Conservation (phyloP, 768 basidiomycete species). For the Amanita exitialis region DNA sequence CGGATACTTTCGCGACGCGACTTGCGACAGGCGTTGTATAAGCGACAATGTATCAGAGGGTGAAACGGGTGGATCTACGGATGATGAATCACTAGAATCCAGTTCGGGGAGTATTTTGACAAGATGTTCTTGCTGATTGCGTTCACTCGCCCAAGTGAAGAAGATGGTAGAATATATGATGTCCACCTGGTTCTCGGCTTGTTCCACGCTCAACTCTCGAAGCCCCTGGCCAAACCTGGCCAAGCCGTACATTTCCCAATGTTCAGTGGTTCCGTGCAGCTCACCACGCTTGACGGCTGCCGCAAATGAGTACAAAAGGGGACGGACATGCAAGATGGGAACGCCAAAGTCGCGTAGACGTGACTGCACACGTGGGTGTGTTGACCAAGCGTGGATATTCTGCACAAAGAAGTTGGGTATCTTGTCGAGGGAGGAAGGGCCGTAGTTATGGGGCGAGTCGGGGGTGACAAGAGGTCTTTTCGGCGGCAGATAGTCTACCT, state of each 20-base stretch:
- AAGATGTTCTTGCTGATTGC: conserved; percentile 16
- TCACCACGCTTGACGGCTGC: conserved; percentile 25
- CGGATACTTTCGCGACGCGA: conserved; percentile 30
- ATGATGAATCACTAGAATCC: conserved; percentile 25
- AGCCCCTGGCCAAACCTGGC: conserved; percentile 30
- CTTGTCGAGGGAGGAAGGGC: conserved; percentile 10
- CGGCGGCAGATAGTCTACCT: background rate
- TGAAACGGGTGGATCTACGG: conserved; percentile 28
- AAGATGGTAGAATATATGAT: conserved; percentile 42
- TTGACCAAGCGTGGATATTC: conserved; percentile 30
- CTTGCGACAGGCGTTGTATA: conserved; percentile 13
- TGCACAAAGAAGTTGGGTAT: conserved; percentile 23
- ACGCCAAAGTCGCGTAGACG: conserved; percentile 45
- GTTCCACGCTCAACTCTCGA: conserved; percentile 5
- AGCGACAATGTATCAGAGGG: conserved; percentile 13
- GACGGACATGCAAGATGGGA: conserved; percentile 22
- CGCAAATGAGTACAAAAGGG: conserved; percentile 34
- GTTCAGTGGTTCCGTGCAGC: conserved; percentile 16
- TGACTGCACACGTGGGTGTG: conserved; percentile 15
- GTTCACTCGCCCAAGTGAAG: conserved; percentile 43
- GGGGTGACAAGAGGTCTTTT: background rate
- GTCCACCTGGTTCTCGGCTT: conserved; percentile 22
- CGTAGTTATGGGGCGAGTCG: background rate
- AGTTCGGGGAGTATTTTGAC: conserved; percentile 2
- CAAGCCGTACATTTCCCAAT: conserved; percentile 27